Conservation (phyloP, 2,329 filamentous ascomycete genomes). For the Claviceps humidiphila region DNA sequence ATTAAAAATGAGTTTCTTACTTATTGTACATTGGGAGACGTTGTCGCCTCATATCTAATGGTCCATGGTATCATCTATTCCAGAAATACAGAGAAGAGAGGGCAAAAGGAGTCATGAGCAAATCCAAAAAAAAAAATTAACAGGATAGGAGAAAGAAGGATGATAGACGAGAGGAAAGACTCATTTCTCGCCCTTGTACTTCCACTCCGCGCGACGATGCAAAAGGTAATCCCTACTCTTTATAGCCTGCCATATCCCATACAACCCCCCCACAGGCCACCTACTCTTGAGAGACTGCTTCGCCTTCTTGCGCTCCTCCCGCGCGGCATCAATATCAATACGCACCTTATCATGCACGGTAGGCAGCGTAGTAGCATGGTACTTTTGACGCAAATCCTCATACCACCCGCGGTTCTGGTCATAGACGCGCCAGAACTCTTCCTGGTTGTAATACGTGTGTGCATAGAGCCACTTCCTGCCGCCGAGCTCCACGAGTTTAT, state of each 20-base stretch:
- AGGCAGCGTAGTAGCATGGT: slow-evolving; percentile 47
- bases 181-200: slow-evolving; percentile 26
- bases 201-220: slow-evolving; percentile 40
- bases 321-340: slow-evolving; percentile 35
- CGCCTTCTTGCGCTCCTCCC: slow-evolving; percentile 23
- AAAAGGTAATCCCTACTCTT: slow-evolving; percentile 41
- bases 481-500: slow-evolving; percentile 52
- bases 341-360: slow-evolving; percentile 60
- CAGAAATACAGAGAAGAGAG: background rate
- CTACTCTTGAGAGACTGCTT: slow-evolving; percentile 31
- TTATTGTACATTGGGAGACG: background rate
- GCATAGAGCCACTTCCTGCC: slow-evolving; percentile 84
- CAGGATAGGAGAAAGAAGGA: background rate
- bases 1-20: background rate
- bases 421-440: slow-evolving; percentile 57
- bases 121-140: background rate
- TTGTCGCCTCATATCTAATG: no score
- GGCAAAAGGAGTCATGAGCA: background rate
- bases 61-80: slow-evolving; percentile 4
- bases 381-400: slow-evolving; percentile 47
- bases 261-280: slow-evolving; percentile 45
- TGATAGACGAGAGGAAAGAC: background rate
- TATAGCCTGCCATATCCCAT: slow-evolving; percentile 47
- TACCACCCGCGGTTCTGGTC: slow-evolving; percentile 41
- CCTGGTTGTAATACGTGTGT: slow-evolving; percentile 67